A percentile compares a stretch with the other conserved stretches of the same genome.
Conservation (phyloP, 148 eudicot genomes). For the Pouteria glomerata region DNA sequence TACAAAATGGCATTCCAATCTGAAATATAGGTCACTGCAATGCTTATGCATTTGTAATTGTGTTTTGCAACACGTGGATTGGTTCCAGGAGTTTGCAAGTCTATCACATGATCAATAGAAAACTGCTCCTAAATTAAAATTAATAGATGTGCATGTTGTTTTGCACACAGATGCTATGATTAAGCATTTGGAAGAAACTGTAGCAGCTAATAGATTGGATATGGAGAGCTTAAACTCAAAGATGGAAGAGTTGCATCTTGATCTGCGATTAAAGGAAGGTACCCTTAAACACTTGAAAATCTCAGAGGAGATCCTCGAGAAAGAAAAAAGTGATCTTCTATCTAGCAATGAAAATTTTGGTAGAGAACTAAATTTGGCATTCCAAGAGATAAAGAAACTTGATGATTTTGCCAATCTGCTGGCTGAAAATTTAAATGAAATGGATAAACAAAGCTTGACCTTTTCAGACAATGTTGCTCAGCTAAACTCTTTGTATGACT, state of each 20-base stretch:
- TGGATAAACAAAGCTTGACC: conserved; percentile 61
- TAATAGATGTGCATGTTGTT: conserved; percentile 9
- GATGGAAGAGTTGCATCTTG: conserved; percentile 44
- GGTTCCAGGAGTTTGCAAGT: not conserved
- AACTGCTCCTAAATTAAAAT: not conserved
- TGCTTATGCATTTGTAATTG: not conserved
- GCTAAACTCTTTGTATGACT: conserved; percentile 43
- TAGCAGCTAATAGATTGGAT: conserved; percentile 35
- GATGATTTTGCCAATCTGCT: conserved; percentile 46
- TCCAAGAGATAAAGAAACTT: conserved; percentile 61
- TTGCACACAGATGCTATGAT: conserved; percentile 54
- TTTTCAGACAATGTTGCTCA: conserved; percentile 52
- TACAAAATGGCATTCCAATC: not conserved
- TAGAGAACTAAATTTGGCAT: conserved; percentile 43
- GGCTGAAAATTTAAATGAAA: conserved; percentile 42
- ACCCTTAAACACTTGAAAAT: conserved; percentile 40
- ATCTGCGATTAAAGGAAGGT: conserved; percentile 55
- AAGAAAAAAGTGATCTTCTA: conserved; percentile 53
- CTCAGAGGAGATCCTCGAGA: conserved; percentile 49
- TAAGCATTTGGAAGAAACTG: conserved; percentile 58
- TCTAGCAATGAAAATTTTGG: conserved; percentile 42
- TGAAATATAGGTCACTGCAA: not conserved
- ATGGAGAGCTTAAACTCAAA: conserved; percentile 47
- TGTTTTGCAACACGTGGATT: not conserved
- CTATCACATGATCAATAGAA: not conserved